Conservation (phyloP, 139 green algal genomes). For the Chlorella sp. region DNA sequence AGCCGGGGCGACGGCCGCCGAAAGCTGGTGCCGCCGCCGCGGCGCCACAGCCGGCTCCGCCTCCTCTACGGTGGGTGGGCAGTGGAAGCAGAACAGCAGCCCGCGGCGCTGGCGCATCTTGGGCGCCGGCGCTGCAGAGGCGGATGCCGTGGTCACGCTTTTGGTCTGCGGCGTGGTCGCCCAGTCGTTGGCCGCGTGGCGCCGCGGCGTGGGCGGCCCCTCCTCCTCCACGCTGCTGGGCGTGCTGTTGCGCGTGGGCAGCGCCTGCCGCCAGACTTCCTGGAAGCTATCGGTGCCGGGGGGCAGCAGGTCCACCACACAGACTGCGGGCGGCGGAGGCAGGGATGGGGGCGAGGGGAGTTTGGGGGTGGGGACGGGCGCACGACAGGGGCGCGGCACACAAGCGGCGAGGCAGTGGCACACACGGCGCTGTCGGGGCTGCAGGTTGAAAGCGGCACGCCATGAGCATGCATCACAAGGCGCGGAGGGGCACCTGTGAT, state of each 20-base stretch:
- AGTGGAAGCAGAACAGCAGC: constrained; percentile 17
- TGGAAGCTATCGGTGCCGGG: neutral
- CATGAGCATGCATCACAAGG: neutral
- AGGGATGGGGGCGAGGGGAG: neutral
- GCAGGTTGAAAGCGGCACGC: neutral
- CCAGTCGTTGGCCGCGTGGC: neutral
- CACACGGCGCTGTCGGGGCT: neutral
- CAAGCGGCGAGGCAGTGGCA: neutral
- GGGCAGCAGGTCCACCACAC: constrained; percentile 82
- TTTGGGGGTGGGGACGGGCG: neutral
- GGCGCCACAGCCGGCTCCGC: neutral
- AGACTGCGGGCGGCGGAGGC: constrained; percentile 48
- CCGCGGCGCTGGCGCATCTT: neutral
- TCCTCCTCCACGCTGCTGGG: neutral
- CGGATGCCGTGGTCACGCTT: neutral
- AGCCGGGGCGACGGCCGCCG: neutral
- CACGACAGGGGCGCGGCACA: neutral
- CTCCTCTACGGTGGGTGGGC: neutral
- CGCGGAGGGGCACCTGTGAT: constrained; percentile 19
- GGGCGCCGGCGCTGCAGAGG: neutral
- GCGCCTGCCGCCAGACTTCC: neutral
- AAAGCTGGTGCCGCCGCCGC: neutral
- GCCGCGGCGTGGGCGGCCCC: neutral
- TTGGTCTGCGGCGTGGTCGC: neutral
- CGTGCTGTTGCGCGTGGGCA: neutral